Conservation (phyloP, 129 eudicot species). For the Scalesia atractyloides region DNA sequence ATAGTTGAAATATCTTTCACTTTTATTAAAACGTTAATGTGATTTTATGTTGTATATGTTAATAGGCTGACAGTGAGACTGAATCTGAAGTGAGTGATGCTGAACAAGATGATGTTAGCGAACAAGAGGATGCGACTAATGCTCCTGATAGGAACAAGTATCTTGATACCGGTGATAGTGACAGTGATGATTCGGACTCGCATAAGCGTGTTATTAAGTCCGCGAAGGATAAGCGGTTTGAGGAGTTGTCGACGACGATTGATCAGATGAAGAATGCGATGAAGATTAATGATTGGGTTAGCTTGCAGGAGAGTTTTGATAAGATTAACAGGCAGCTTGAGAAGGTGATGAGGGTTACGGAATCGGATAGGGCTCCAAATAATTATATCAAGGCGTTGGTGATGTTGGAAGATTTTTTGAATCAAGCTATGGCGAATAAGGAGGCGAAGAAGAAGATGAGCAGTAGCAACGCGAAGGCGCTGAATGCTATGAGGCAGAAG, state of each 20-base stretch:
- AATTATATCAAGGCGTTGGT: constrained; percentile 80
- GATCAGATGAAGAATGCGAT: constrained; percentile 95
- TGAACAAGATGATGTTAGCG: constrained; percentile 48
- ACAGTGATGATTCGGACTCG: constrained; percentile 59
- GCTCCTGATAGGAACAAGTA: constrained; percentile 45
- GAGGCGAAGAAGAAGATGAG: constrained; percentile 96
- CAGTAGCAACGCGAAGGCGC: constrained; percentile 92
- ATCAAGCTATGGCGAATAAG: constrained; percentile 79
- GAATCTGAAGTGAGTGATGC: constrained; percentile 78
- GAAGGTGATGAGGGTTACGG: constrained; percentile 79
- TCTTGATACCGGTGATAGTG: constrained; percentile 41
- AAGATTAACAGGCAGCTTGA: constrained; percentile 86
- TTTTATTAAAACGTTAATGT: background rate
- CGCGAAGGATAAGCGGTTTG: constrained; percentile 83
- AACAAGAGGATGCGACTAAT: constrained; percentile 31
- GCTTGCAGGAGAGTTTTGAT: constrained; percentile 85
- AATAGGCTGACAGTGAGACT: constrained; percentile 67
- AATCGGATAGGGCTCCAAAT: constrained; percentile 63
- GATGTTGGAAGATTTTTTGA: constrained; percentile 78
- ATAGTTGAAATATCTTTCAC: too few species aligned
- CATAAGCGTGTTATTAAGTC: constrained; percentile 68
- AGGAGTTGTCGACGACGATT: constrained; percentile 74
- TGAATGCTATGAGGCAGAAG: constrained; percentile 91
- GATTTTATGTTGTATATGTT: background rate
- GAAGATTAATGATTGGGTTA: constrained; percentile 97